Percentiles rank a stretch among this genome's conserved stretches.
These are phyloP conservation scores for Quillaja saponaria DNA, from an alignment of 306 rosid species.

Conservation along the genomic window DNA sequence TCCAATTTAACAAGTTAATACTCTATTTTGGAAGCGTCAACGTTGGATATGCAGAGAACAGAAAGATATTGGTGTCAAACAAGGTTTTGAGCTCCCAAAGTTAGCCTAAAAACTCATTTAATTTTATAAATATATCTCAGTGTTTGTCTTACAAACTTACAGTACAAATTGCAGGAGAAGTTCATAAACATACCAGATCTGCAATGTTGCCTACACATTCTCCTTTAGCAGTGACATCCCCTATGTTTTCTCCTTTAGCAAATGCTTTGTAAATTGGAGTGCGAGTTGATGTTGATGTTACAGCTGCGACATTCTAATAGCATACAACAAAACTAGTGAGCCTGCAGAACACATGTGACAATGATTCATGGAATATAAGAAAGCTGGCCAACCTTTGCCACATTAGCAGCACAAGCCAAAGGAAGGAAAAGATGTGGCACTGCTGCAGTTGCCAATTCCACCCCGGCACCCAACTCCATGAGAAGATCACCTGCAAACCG, in stretches of 20 bases:
- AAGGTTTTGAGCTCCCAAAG: slow-evolving; percentile 20
- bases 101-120: slow-evolving; percentile 7
- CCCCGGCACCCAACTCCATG: slow-evolving; percentile 96
- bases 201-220: slow-evolving; percentile 98
- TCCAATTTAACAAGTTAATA: too few relatives aligned
- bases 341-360: slow-evolving; percentile 15
- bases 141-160: background rate
- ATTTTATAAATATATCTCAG: background rate
- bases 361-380: background rate
- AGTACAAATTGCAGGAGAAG: slow-evolving; percentile 24
- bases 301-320: slow-evolving; percentile 90
- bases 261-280: slow-evolving; percentile 98
- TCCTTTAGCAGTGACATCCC: slow-evolving; percentile 99
- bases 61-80: slow-evolving; percentile 10
- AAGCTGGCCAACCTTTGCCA: slow-evolving; percentile 62
- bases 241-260: slow-evolving; percentile 98
- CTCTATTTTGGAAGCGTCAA: background rate
- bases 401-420: slow-evolving; percentile 98
- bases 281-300: slow-evolving; percentile 96
- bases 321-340: slow-evolving; percentile 36
- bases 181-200: slow-evolving; percentile 71
- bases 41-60: slow-evolving; percentile 10
- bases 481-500: slow-evolving; percentile 95
- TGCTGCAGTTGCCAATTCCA: slow-evolving; percentile 88
- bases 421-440: slow-evolving; percentile 96